Conservation (phyloP, 768 basidiomycete species). For the Serendipita sp. region DNA sequence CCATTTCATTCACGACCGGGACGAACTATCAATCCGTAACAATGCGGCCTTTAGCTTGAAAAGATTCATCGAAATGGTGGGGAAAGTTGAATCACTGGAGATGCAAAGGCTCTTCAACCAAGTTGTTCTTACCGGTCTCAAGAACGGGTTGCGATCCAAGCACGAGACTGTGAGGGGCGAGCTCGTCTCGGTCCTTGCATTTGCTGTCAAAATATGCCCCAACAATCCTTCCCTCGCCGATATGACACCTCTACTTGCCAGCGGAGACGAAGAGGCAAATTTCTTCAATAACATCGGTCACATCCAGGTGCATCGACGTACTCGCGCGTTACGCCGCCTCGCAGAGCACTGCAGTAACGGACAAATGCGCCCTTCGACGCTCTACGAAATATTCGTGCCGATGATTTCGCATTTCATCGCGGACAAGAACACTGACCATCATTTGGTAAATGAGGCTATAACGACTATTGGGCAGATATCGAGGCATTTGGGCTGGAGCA, state of each 20-base stretch:
- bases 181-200: constrained; percentile 57
- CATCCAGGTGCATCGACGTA: constrained; percentile 79
- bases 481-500: constrained; percentile 61
- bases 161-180: constrained; percentile 79
- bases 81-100: constrained; percentile 18
- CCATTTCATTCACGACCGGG: constrained; percentile 73
- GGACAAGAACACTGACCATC: constrained; percentile 45
- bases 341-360: constrained; percentile 57
- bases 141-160: constrained; percentile 62
- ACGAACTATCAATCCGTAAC: constrained; percentile 71
- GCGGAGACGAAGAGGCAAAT: constrained; percentile 83
- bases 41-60: constrained; percentile 63
- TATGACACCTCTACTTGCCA: constrained; percentile 64
- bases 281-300: constrained; percentile 96
- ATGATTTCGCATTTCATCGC: constrained; percentile 68
- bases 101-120: constrained; percentile 38
- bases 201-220: constrained; percentile 50
- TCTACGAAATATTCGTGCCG: constrained; percentile 74
- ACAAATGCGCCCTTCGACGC: constrained; percentile 44
- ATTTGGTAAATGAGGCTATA: constrained; percentile 83
- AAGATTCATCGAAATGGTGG: constrained; percentile 55
- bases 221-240: constrained; percentile 49
- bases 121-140: constrained; percentile 58
- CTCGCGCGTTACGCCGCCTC: constrained; percentile 70
- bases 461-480: constrained; percentile 61